Conservation (phyloP, 257 asterid species). For the Primulina eburnea region DNA sequence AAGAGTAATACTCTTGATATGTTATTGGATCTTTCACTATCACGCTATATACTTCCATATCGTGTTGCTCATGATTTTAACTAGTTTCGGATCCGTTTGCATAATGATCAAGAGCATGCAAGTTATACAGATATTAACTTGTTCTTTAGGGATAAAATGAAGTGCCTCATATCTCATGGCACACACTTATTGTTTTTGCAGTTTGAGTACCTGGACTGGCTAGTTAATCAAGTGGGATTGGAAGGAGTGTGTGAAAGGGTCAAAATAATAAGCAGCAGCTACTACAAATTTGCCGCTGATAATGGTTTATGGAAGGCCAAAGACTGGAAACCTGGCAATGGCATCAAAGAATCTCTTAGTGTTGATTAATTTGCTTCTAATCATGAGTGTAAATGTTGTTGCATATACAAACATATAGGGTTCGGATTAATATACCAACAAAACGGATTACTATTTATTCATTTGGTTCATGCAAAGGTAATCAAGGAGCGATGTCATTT, state of each 20-base stretch:
- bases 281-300: slow-evolving; percentile 17
- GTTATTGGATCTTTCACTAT: not conserved
- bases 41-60: not conserved
- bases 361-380: not conserved
- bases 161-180: not conserved
- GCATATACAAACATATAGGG: too few relatives aligned
- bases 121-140: not conserved
- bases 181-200: slow-evolving; percentile 3
- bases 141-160: not conserved
- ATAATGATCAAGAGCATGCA: not conserved
- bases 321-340: slow-evolving; percentile 27
- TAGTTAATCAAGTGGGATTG: slow-evolving; percentile 47
- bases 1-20: not conserved
- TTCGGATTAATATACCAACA: too few relatives aligned
- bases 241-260: slow-evolving; percentile 28
- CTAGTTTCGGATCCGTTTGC: too few relatives aligned
- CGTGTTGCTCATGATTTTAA: not conserved
- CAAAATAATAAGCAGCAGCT: slow-evolving; percentile 6
- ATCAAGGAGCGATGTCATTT: too few relatives aligned
- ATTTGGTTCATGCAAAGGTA: too few relatives aligned
- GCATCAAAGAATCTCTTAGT: not conserved
- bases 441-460: too few relatives aligned
- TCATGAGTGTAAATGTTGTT: not conserved
- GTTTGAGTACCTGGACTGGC: slow-evolving; percentile 59
- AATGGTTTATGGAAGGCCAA: slow-evolving; percentile 23